Conservation (phyloP, 768 basidiomycete species). For the Hypsizygus marmoreus region DNA sequence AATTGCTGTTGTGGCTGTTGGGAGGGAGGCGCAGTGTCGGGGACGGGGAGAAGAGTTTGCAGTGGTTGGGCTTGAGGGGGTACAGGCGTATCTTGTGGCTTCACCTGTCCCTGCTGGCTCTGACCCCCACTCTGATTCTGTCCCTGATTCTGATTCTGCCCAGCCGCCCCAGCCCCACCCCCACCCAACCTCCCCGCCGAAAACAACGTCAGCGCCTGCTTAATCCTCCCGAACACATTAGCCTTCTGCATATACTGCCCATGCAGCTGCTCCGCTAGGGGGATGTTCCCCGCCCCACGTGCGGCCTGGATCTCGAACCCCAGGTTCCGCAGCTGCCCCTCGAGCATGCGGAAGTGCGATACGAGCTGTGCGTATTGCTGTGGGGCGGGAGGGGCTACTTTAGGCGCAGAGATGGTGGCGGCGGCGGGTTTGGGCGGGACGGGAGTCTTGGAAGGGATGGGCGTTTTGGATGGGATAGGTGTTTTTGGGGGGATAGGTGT, state of each 20-base stretch:
- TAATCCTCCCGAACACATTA: constrained; percentile 8
- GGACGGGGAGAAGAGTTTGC: background rate
- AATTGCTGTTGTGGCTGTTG: constrained; percentile 8
- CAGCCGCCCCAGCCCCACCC: background rate
- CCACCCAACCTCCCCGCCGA: background rate
- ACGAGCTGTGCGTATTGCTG: constrained; percentile 1
- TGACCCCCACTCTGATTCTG: background rate
- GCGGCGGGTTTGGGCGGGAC: too few species aligned
- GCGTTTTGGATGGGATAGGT: too few species aligned
- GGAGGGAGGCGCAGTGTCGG: constrained; percentile 1
- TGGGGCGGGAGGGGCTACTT: background rate
- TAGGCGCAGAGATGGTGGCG: background rate
- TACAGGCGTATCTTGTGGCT: constrained; percentile 14
- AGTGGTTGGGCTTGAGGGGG: constrained; percentile 10
- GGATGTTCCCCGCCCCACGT: constrained; percentile 7
- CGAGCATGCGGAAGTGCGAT: background rate
- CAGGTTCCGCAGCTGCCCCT: constrained; percentile 10
- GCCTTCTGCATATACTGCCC: constrained; percentile 15
- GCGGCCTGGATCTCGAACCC: constrained; percentile 9
- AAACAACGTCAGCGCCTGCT: background rate
- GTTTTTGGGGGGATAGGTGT: too few species aligned
- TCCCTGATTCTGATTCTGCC: constrained; percentile 7
- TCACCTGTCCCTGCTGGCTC: constrained; percentile 4
- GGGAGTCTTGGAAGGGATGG: too few species aligned
- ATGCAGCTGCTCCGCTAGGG: constrained; percentile 9